Conservation (phyloP, 495 filamentous ascomycete genomes). For the Neurospora sp. region DNA sequence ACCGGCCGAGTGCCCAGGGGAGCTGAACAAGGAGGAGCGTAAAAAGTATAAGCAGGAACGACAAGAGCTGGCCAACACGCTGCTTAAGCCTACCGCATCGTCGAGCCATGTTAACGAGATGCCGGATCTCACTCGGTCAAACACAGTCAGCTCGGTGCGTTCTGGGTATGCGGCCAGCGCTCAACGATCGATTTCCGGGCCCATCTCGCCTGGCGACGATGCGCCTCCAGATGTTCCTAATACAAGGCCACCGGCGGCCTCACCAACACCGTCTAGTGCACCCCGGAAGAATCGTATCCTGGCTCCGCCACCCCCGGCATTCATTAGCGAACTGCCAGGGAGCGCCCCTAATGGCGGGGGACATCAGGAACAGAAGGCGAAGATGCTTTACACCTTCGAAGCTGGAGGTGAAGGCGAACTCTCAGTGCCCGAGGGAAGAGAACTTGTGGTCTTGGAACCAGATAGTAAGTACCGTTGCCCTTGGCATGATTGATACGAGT, state of each 20-base stretch:
- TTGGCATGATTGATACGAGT: conserved; percentile 1
- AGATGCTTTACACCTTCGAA: conserved; percentile 83
- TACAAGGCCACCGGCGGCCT: conserved; percentile 17
- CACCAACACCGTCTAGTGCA: conserved; percentile 15
- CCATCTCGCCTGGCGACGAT: conserved; percentile 40
- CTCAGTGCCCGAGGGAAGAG: conserved; percentile 63
- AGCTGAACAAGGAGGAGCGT: conserved; percentile 84
- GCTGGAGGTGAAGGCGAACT: conserved; percentile 71
- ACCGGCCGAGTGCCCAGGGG: conserved; percentile 87
- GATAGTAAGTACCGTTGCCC: conserved; percentile 56
- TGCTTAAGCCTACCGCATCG: conserved; percentile 32
- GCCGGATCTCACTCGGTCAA: conserved; percentile 58
- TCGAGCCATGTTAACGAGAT: conserved; percentile 38
- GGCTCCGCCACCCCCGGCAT: conserved; percentile 78
- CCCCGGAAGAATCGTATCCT: conserved; percentile 59
- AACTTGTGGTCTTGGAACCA: conserved; percentile 69
- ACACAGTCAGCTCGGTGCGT: conserved; percentile 88
- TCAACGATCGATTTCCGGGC: conserved; percentile 58
- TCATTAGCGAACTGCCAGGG: conserved; percentile 54
- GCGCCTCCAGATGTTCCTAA: conserved; percentile 27
- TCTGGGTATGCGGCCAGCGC: conserved; percentile 81
- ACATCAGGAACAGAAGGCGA: conserved; percentile 54
- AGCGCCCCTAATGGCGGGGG: conserved; percentile 26
- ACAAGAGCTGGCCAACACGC: conserved; percentile 64
- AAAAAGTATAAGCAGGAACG: conserved; percentile 80